phyloP scores from a whole-genome alignment of 1,284 basidiomycete species.

The Marasmius tenuissimus region DNA sequence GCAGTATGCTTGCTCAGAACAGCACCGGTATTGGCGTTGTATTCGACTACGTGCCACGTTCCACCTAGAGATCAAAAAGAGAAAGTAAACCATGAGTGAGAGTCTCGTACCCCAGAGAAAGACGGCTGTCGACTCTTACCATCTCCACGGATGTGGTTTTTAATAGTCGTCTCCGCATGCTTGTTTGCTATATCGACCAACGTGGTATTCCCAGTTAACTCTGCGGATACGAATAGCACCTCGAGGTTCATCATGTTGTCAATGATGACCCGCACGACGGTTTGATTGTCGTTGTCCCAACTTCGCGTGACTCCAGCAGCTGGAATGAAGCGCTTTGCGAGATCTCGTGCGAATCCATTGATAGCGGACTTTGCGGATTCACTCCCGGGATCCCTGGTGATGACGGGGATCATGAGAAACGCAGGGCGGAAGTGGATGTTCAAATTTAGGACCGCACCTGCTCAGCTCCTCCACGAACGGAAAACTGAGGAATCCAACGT shows the following conservation, averaged over 20 bases:
- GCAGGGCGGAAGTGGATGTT: background rate
- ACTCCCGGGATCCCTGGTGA: conserved; percentile 41
- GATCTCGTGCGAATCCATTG: conserved; percentile 42
- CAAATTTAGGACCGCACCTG: conserved; percentile 32
- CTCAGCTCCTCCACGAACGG: conserved; percentile 59
- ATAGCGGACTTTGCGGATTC: conserved; percentile 42
- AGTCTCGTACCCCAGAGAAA: background rate
- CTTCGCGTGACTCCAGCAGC: conserved; percentile 49
- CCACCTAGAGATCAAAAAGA: conserved; percentile 38
- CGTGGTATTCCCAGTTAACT: conserved; percentile 58
- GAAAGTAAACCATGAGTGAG: background rate
- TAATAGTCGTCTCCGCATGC: conserved; percentile 67
- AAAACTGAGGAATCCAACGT: conserved; percentile 70
- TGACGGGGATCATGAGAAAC: background rate
- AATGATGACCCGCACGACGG: conserved; percentile 65
- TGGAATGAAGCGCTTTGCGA: conserved; percentile 44
- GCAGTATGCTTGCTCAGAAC: conserved; percentile 56
- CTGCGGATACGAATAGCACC: conserved; percentile 55
- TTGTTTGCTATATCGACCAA: conserved; percentile 57
- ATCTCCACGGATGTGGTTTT: conserved; percentile 63
- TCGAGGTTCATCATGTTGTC: conserved; percentile 82
- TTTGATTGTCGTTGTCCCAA: conserved; percentile 58
- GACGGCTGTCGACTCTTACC: conserved; percentile 33
- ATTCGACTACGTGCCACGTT: conserved; percentile 70
- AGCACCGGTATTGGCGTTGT: conserved; percentile 59